These are phyloP conservation scores for Hyaloperonospora brassicae DNA, from an alignment of 352 stramenopile species.

Conservation along the genomic window DNA sequence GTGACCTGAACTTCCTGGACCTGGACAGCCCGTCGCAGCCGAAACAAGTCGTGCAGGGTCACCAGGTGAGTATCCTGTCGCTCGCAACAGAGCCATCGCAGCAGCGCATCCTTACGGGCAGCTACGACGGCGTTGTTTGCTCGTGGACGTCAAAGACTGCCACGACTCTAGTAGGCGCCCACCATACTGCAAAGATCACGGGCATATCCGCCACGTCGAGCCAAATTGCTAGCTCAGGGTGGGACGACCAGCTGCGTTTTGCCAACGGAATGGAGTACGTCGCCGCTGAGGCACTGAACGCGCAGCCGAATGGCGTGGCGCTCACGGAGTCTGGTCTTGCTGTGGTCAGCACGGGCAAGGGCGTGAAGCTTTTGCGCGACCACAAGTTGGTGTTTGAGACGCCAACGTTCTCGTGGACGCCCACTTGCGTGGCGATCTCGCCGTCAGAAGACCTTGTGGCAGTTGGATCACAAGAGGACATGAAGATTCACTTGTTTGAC, in stretches of 20 bases:
- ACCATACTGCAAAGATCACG: slow-evolving; percentile 74
- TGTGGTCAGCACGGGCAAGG: slow-evolving; percentile 74
- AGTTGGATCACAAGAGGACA: slow-evolving; percentile 74
- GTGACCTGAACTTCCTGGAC: slow-evolving; percentile 81
- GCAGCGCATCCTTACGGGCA: slow-evolving; percentile 86
- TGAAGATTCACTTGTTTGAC: slow-evolving; percentile 85
- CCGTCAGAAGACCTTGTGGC: slow-evolving; percentile 63
- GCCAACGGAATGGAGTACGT: slow-evolving; percentile 51
- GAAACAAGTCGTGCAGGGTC: slow-evolving; percentile 81
- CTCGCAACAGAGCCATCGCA: slow-evolving; percentile 71
- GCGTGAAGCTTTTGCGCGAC: slow-evolving; percentile 70
- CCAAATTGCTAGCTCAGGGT: slow-evolving; percentile 79
- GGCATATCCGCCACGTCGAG: slow-evolving; percentile 58
- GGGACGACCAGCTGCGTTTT: slow-evolving; percentile 88
- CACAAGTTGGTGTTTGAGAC: slow-evolving; percentile 69
- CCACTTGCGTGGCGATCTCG: slow-evolving; percentile 68
- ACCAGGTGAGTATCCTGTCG: slow-evolving; percentile 88
- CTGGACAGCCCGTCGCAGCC: slow-evolving; percentile 52
- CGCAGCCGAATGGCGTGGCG: slow-evolving; percentile 62
- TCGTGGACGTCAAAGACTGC: slow-evolving; percentile 77
- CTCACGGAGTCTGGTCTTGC: slow-evolving; percentile 48
- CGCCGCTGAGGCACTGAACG: slow-evolving; percentile 48
- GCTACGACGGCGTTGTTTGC: slow-evolving; percentile 91
- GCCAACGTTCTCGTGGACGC: slow-evolving; percentile 67
- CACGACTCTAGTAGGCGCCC: slow-evolving; percentile 30